Evolutionary conservation across 2,329 filamentous ascomycete genomes (phyloP).

Genomic region (Trichoderma sp.): DNA sequence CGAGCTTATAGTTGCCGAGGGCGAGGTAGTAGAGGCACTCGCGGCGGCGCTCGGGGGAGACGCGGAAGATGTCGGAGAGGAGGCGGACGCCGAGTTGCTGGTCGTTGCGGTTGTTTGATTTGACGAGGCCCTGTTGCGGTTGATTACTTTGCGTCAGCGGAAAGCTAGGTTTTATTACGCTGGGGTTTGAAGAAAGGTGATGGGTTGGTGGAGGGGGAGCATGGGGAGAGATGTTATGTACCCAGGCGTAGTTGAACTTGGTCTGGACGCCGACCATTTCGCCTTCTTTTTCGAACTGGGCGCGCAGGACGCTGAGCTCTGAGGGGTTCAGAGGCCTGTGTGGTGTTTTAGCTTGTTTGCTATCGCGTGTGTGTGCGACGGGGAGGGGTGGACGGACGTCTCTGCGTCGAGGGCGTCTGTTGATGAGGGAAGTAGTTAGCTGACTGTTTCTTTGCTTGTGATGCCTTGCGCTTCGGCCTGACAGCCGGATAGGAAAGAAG

Average conservation of each 20-base stretch:
- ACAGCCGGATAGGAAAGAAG: not conserved
- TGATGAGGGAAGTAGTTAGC: not conserved
- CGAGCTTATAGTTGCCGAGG: slow-evolving; percentile 96
- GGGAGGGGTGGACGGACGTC: slow-evolving; percentile 61
- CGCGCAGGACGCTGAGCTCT: slow-evolving; percentile 87
- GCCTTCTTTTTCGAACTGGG: slow-evolving; percentile 96
- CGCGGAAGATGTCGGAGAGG: slow-evolving; percentile 94
- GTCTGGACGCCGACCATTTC: slow-evolving; percentile 96
- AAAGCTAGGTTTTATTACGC: no score
- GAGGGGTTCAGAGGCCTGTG: slow-evolving; percentile 81
- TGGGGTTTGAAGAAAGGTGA: no score
- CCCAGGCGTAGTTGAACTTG: slow-evolving; percentile 99
- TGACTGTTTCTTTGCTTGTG: slow-evolving; percentile 1
- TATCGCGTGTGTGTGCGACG: not conserved
- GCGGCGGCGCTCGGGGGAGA: slow-evolving; percentile 85
- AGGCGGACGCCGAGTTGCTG: slow-evolving; percentile 94
- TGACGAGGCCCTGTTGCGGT: slow-evolving; percentile 77
- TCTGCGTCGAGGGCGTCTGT: slow-evolving; percentile 96
- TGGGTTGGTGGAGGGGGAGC: not conserved
- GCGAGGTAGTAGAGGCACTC: slow-evolving; percentile 99
- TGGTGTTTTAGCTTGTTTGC: not conserved
- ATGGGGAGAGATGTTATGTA: slow-evolving; percentile 47
- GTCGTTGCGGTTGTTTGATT: slow-evolving; percentile 79
- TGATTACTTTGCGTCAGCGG: no score
- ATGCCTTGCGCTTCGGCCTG: not conserved